Conservation (phyloP, 148 eudicot genomes). For the Fagopyrum tataricum region DNA sequence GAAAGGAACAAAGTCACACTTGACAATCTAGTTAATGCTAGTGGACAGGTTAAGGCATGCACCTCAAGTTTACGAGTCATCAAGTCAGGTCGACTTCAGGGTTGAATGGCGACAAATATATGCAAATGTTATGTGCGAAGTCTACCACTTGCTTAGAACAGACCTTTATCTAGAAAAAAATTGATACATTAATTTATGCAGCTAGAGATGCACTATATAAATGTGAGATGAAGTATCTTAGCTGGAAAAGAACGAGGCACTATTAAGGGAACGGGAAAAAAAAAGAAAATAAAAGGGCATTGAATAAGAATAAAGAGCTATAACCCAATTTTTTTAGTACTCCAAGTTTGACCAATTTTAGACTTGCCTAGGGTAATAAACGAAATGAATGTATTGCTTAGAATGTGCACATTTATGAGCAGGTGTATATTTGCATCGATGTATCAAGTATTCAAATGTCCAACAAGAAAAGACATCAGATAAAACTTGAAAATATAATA, state of each 20-base stretch:
- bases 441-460: neutral
- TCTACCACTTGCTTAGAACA: neutral
- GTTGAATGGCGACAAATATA: neutral
- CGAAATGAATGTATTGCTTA: neutral
- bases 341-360: neutral
- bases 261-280: neutral
- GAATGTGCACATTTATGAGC: neutral
- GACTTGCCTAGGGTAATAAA: neutral
- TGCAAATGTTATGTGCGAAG: neutral
- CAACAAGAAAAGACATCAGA: neutral
- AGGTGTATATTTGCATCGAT: neutral
- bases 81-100: neutral
- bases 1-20: neutral
- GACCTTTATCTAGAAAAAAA: neutral
- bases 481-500: neutral
- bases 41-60: neutral
- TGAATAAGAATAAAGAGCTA: neutral
- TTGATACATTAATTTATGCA: neutral
- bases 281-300: neutral
- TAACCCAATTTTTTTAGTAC: neutral
- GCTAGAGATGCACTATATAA: neutral
- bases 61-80: neutral
- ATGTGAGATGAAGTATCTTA: neutral
- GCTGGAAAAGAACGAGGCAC: neutral
- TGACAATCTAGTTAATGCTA: neutral